Evolutionary conservation across 306 rosid genomes (phyloP), one percentile per base, ranked within the genome.

Genomic region (Fragaria ananassa): DNA sequence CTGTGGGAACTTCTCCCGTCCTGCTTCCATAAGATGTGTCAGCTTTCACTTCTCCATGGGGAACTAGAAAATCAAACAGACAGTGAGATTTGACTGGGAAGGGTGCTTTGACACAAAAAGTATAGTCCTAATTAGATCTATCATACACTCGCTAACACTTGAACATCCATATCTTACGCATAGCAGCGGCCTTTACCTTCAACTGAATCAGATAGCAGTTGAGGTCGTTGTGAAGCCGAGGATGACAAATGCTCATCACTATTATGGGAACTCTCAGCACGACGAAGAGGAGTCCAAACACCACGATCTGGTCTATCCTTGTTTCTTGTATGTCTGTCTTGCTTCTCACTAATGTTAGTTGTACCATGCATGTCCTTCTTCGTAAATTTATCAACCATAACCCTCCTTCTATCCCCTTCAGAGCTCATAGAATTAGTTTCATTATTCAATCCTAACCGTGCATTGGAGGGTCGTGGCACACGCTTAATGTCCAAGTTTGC

Each of bases 291-390:
- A 58, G 99, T 70, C 99, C 99, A 95, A 72, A 95, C 97, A 81
- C 97, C 97, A 49, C 96, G 97, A 83, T 95, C 99, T 74, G 99
- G 99, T 81, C 99, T 90, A 82, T 92, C 98, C 88, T 89, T 94
- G 80, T 90, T 89, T 86, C 96, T 88, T 46, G 95, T 89, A 67
- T 91, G 97, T 56, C 85, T 95, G 71, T 92, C 97, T 70, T 86
- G 87, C 85, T 88, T 95, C 71, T 92, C 97, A 77, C 82, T 76
- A 25, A 72, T 72, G 51, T 57, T 86, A 81, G 81, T 76, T 78
- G 70, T 53, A 76, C 88, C 89, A 86, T 85, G 90, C 46, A 50
- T n/a, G 68, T 87, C 97, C 79, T 80, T 86, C 76, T 87, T 92
- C 0, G 66, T n/a, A n/a, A 84, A 82, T 72, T 86, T 94, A n/a